phyloP scores from a whole-genome alignment of 805 yeast species.

The Wickerhamomyces rabaulensis region DNA sequence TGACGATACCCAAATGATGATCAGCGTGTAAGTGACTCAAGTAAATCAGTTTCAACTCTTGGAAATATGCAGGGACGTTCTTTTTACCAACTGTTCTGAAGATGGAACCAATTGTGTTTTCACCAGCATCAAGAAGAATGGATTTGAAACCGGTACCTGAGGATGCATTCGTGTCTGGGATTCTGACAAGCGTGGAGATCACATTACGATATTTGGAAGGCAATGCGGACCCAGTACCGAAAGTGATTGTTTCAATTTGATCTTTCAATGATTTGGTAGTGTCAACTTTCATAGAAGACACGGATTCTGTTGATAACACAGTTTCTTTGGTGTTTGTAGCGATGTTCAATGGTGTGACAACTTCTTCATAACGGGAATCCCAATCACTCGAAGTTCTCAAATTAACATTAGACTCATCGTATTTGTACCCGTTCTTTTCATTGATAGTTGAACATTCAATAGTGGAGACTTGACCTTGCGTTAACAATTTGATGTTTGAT shows the following conservation, averaged over 20 bases:
- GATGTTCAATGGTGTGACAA: constrained; percentile 23
- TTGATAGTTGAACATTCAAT: constrained; percentile 16
- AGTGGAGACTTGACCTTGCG: constrained; percentile 17
- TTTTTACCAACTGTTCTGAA: constrained; percentile 52
- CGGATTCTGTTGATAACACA: constrained; percentile 5
- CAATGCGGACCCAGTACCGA: constrained; percentile 92
- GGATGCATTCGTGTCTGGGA: constrained; percentile 41
- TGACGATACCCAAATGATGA: constrained; percentile 83
- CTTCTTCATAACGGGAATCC: constrained; percentile 21
- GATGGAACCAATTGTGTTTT: constrained; percentile 76
- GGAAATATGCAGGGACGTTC: constrained; percentile 38
- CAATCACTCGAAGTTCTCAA: constrained; percentile 18
- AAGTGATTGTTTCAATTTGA: constrained; percentile 62
- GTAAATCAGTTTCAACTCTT: constrained; percentile 60
- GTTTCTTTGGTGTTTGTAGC: constrained; percentile 5
- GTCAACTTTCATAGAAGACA: constrained; percentile 18
- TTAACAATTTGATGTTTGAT: constrained; percentile 13
- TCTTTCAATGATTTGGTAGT: constrained; percentile 29
- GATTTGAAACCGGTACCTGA: constrained; percentile 31
- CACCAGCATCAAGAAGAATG: constrained; percentile 89
- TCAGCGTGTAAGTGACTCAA: constrained; percentile 95
- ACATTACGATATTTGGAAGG: constrained; percentile 88
- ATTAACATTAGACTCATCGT: constrained; percentile 8
- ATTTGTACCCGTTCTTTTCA: constrained; percentile 8
- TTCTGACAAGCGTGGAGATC: constrained; percentile 66